Base-by-base conservation (phyloP, 176 grass and related monocot genomes). In the Oryza glumipatula region DNA sequence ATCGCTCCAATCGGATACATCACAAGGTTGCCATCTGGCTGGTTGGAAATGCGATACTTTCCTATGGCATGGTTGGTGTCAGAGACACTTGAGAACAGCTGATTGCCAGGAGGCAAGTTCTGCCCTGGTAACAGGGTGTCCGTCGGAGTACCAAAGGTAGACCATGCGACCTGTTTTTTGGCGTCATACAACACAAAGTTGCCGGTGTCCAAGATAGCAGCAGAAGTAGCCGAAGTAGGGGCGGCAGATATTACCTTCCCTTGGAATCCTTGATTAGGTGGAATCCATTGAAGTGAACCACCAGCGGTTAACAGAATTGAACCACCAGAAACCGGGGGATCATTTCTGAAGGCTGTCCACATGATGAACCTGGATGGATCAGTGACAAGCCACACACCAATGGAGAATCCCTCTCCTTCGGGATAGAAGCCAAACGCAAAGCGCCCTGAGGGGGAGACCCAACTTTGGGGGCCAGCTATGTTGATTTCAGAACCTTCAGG, bases 361-460 rank as follows among this genome's bases (percentile, higher is more conserved):
- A 84, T 30, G 6, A 87, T 1, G 11, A 6, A 72, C 60, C 32
- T 84, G 17, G 66, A 44, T 39, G 76, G 39, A 21, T 12, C 49
- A 19, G 60, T 60, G 9, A 79, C 52, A 45, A 91, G 85, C 85
- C 85, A 85, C 23, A 91, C 77, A 49, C 89, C 89, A 3, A 91
- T 71, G 6, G 85, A 78, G 23, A 88, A 88, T 13, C 82, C 82
- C 47, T 81, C 54, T 9, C 13, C 77, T 11, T 82, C 69, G 11
- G 85, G 72, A 36, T 85, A 91, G 83, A 88, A 91, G 14, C 85
- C 85, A 12, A 88, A 82, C 41, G 86, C 82, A 41, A 91, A 91
- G 66, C 33, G 82, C 58, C 86, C 77, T 0, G 86, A 88, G 30
- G 77, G 73, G 41, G 86, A 91, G 46, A 41, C 19, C 89, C 89